phyloP scores from a whole-genome alignment of 108 stramenopile species.

The Cyclotella cryptica region DNA sequence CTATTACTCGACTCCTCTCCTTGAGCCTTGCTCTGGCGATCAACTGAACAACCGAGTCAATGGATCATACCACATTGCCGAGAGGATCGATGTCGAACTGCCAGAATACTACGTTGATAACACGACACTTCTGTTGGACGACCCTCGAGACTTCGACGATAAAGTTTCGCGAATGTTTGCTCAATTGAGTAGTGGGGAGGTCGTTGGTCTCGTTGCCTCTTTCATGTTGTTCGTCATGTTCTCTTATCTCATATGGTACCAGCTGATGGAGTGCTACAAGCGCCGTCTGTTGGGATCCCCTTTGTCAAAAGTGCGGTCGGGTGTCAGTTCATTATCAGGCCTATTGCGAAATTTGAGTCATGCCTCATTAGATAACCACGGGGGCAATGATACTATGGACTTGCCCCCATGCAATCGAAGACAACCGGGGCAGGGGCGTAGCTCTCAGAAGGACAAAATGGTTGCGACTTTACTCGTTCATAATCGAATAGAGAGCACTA shows the following conservation, averaged over 20 bases:
- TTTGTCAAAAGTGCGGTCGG: slow-evolving; percentile 33
- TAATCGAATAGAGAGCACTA: slow-evolving; percentile 48
- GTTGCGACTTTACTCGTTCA: slow-evolving; percentile 81
- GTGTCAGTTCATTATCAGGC: slow-evolving; percentile 35
- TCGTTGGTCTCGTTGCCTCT: slow-evolving; percentile 54
- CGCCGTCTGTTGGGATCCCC: slow-evolving; percentile 27
- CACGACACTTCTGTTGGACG: slow-evolving; percentile 43
- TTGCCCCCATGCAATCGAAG: slow-evolving; percentile 4
- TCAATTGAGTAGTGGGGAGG: slow-evolving; percentile 52
- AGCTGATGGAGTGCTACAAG: slow-evolving; percentile 41
- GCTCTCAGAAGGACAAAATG: slow-evolving; percentile 85
- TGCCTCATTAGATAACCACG: slow-evolving; percentile 7
- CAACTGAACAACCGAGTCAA: not conserved
- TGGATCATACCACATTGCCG: slow-evolving; percentile 30
- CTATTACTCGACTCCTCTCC: slow-evolving; percentile 20
- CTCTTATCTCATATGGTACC: slow-evolving; percentile 38
- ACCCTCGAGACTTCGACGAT: slow-evolving; percentile 51
- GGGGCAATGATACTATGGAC: slow-evolving; percentile 18
- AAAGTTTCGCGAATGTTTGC: slow-evolving; percentile 55
- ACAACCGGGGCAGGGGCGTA: slow-evolving; percentile 17
- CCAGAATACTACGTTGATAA: slow-evolving; percentile 55
- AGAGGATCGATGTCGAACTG: slow-evolving; percentile 47
- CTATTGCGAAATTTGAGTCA: slow-evolving; percentile 35
- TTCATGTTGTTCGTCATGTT: slow-evolving; percentile 46
- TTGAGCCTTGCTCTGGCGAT: slow-evolving; percentile 49